Base-by-base conservation (phyloP, 139 green algal genomes). In the Tetratostichococcus sp. region DNA sequence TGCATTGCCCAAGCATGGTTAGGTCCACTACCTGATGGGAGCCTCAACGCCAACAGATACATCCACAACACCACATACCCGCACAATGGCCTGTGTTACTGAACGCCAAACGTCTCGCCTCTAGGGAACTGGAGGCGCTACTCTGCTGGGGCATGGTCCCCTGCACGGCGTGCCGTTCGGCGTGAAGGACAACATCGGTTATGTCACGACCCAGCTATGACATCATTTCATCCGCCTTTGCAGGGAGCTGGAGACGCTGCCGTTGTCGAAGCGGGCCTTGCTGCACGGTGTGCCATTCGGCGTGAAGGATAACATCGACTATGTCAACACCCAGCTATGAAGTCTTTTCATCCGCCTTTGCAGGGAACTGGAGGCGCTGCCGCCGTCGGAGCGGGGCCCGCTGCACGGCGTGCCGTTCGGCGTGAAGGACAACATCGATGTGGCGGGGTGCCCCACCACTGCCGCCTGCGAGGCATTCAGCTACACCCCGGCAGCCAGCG, bases 251-350 rank as follows among this genome's bases (percentile, higher is more conserved):
- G 87, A 93, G 62, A 39, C 35, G 1, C 62, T 82, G 42, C 77
- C 77, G 1, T 30, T 62, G 22, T 57, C 43, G 23, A 17, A 82
- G 26, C 73, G 87, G 1, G 79, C 83, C 21, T 65, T 72, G 1
- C 82, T 95, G 66, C 91, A 83, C 79, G 91, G 90, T 26, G 70
- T 93, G 11, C 87, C 87, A 0, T 94, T 93, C 77, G 90, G 83
- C 23, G 85, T 93, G 0, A 95, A 94, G 75, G 91, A 95, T 80
- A 95, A 95, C 70, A 90, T 95, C 22, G 90, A 94, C n/a, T n/a
- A n/a, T n/a, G n/a, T n/a, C n/a, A n/a, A n/a, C n/a, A 23, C 21
- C 67, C 43, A 32, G 67, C 16, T 30, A 2, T n/a, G 17, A 43
- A 14, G 23, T 43, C 30, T 1, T 26, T n/a, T n/a, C 23, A 57